Evolutionary conservation across 768 basidiomycete species (phyloP), one percentile per base, ranked within the genome.

Genomic region (Calocybe indica): DNA sequence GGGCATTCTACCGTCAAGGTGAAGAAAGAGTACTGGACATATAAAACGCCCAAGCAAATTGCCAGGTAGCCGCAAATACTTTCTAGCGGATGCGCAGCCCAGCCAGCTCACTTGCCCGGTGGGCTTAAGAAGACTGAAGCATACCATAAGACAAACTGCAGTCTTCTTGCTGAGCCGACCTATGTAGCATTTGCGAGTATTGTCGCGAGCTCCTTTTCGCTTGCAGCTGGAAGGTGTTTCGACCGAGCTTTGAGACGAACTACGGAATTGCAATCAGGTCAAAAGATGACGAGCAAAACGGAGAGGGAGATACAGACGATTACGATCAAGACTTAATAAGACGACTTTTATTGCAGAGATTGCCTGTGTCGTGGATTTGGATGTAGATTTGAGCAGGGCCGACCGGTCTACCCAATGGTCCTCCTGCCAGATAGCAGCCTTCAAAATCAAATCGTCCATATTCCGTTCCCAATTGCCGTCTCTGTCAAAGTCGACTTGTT

Each of bases 371-470:
- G 64, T 52, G 11, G 59, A 53, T 22, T 59, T 62, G 6, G 60
- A 55, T 13, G 58, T 54, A 12, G 65, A 63, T 50, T 77, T 78
- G 43, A 97, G 74, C 62, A 95, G 69, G 3, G 71, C 72, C 0
- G 90, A 84, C 12, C 92, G 82, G 68, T 95, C 90, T 32, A 84
- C 70, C 83, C 92, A 97, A 60, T 97, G 92, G 32, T 92, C 87
- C 46, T 87, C 78, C 59, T 97, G 95, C 89, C 92, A 97, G 43
- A 88, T 76, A 12, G 91, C 93, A 33, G 92, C 88, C 58, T 88
- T 85, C 38, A 98, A 76, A 49, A 99, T 96, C 45, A 94, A 73
- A 58, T 98, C 95, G 59, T 98, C 96, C 90, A 96, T 93, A 51
- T 78, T 91, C 35, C 86, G 76, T 40, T 87, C 85, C 57, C 69